phyloP scores from a whole-genome alignment of 108 stramenopile genomes.

The Cyclotella cryptica region DNA sequence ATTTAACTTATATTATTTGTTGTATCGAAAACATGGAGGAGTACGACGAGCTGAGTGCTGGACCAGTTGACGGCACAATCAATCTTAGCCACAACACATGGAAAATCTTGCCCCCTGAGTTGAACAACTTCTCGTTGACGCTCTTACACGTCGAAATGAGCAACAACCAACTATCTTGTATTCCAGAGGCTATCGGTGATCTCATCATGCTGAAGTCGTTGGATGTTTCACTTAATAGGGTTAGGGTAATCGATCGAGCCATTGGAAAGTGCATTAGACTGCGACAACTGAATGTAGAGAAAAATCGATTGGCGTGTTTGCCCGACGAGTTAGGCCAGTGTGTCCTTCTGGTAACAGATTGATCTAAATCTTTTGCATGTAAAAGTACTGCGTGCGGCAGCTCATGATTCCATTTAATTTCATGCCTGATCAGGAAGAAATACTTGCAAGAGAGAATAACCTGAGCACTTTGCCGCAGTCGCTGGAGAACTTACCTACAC shows the following conservation, averaged over 20 bases:
- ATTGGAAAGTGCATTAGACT: slow-evolving; percentile 47
- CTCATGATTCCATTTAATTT: not conserved
- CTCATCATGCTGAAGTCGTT: slow-evolving; percentile 39
- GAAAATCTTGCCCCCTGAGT: slow-evolving; percentile 31
- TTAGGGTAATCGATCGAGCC: slow-evolving; percentile 34
- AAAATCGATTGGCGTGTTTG: slow-evolving; percentile 29
- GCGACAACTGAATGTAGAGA: slow-evolving; percentile 31
- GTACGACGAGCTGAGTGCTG: slow-evolving; percentile 37
- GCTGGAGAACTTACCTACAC: slow-evolving; percentile 15
- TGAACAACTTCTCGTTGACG: slow-evolving; percentile 17
- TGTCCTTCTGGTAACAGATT: slow-evolving; percentile 30
- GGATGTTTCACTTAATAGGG: slow-evolving; percentile 39
- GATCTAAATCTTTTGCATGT: not conserved
- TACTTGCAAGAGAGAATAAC: slow-evolving; percentile 32
- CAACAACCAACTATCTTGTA: slow-evolving; percentile 26
- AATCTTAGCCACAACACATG: slow-evolving; percentile 45
- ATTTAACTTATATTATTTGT: too few species aligned
- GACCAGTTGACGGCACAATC: slow-evolving; percentile 34
- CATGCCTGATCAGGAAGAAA: slow-evolving; percentile 21
- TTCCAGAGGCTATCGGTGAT: slow-evolving; percentile 35
- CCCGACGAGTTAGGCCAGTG: slow-evolving; percentile 31
- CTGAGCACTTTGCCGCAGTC: slow-evolving; percentile 25
- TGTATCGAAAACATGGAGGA: slow-evolving; percentile 48
- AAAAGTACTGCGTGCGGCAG: too few species aligned
- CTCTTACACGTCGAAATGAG: slow-evolving; percentile 32